phyloP scores from a whole-genome alignment of 768 basidiomycete genomes.

The Hypholoma fasciculare region DNA sequence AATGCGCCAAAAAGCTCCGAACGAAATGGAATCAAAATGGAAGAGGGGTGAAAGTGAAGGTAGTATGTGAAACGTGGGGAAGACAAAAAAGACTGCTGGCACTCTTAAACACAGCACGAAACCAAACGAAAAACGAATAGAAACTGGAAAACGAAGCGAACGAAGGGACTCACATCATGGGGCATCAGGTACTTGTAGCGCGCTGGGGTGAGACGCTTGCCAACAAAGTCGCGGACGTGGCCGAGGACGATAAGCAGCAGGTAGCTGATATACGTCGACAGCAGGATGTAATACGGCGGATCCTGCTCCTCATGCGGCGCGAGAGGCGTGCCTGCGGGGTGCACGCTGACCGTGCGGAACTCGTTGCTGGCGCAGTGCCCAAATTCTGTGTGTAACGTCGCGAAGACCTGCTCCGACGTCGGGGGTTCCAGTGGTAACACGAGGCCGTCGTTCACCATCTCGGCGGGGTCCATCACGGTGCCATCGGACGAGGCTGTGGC shows the following conservation, averaged over 20 bases:
- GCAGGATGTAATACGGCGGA: slow-evolving; percentile 89
- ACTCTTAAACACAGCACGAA: background rate
- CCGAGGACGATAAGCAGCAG: slow-evolving; percentile 90
- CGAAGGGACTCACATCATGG: slow-evolving; percentile 62
- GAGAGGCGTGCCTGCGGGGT: slow-evolving; percentile 51
- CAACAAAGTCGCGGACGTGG: slow-evolving; percentile 93
- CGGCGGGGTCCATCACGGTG: slow-evolving; percentile 49
- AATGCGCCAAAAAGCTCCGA: no score
- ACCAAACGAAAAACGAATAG: slow-evolving; percentile 1
- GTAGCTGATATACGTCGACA: slow-evolving; percentile 93
- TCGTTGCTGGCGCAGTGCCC: slow-evolving; percentile 84
- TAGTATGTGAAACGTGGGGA: background rate
- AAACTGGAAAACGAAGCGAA: background rate
- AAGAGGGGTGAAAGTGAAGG: background rate
- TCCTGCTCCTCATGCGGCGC: slow-evolving; percentile 68
- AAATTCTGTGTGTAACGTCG: slow-evolving; percentile 86
- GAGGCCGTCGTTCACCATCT: slow-evolving; percentile 48
- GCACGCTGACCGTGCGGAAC: slow-evolving; percentile 68
- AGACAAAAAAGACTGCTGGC: background rate
- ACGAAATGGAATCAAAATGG: background rate
- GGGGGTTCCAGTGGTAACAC: slow-evolving; percentile 66
- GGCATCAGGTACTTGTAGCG: slow-evolving; percentile 84
- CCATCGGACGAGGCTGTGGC: slow-evolving; percentile 71
- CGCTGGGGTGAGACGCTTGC: slow-evolving; percentile 73
- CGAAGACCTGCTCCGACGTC: slow-evolving; percentile 78